These are phyloP conservation scores for Priceomyces haplophilus DNA, from an alignment of 805 yeast species.

Conservation along the genomic window DNA sequence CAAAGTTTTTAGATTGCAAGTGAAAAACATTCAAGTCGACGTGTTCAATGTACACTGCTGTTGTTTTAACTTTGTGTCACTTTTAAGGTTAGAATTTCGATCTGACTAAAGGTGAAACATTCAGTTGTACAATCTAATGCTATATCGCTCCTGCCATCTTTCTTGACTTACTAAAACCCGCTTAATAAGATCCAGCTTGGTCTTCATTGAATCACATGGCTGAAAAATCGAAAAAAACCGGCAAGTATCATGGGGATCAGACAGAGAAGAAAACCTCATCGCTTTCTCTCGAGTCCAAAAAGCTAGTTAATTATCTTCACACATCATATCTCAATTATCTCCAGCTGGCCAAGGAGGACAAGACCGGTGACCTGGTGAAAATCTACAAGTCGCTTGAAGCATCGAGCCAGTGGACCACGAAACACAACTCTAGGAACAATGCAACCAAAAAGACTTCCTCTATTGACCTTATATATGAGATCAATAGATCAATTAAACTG, in stretches of 20 bases:
- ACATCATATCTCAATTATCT: constrained; percentile 15
- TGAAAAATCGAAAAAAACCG: not conserved
- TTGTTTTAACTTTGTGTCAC: not conserved
- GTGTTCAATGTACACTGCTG: constrained; percentile 3
- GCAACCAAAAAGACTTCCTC: constrained; percentile 7
- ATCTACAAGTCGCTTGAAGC: constrained; percentile 24
- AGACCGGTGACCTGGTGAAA: constrained; percentile 15
- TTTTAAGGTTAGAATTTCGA: not conserved
- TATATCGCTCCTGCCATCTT: too few relatives aligned
- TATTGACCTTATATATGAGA: constrained; percentile 18
- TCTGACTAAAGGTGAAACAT: not conserved
- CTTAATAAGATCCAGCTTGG: not conserved
- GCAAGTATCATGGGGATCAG: not conserved
- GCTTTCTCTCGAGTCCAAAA: constrained; percentile 13
- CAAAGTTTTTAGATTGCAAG: not conserved
- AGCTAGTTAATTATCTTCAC: constrained; percentile 19
- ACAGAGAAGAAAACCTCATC: not conserved
- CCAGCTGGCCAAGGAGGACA: constrained; percentile 19
- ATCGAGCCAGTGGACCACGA: constrained; percentile 20
- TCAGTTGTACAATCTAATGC: too few relatives aligned
- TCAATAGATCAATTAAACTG: constrained; percentile 18
- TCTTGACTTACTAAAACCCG: too few relatives aligned
- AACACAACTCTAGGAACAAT: constrained; percentile 8
- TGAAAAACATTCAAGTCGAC: constrained; percentile 3
- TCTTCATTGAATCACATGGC: not conserved